Evolutionary conservation across 306 rosid species (phyloP), one percentile per base, ranked within the genome.

Genomic region (Cicer bijugum): DNA sequence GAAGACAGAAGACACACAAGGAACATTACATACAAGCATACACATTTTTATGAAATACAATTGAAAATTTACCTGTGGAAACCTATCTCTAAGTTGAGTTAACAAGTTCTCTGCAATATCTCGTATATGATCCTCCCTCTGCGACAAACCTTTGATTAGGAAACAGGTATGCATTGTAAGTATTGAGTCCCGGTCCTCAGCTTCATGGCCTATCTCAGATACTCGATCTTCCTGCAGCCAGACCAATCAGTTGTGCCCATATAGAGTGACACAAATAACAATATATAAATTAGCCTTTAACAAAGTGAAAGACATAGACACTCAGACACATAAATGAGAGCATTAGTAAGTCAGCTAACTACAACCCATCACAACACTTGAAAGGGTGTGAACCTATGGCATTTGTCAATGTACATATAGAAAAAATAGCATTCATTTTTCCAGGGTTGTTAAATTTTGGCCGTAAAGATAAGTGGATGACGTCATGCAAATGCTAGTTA

Each of bases 71-170:
- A 91, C 99, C 96, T 94, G 99, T 12, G 99, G 97, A 86, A 91
- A 94, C 82, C 50, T 94, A 65, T 94, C 97, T 85, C 96, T 88
- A 45, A 91, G 80, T 83, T 91, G 99, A 58, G 87, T 85, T 88
- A 94, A 75, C 85, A 91, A 87, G 88, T 84, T 89, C 87, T 88
- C 96, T 67, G 93, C 78, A 74, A 83, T 89, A 72, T 94, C 96
- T 45, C 97, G 78, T 57, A 94, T 86, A 75, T 82, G 96, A 80
- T 94, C 99, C 86, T 94, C 99, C 80, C 99, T 86, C 57, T 85
- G 91, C 65, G 90, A 91, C 86, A 94, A 82, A 76, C 96, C 86
- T 85, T 86, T 89, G 77, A 91, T 83, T 35, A 94, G 88, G 78
- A 87, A 91, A 86, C 91, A 88, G 20, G 97, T 86, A 86, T 94